Conservation (phyloP, 129 eudicot genomes). For the Ambrosia trifida region DNA sequence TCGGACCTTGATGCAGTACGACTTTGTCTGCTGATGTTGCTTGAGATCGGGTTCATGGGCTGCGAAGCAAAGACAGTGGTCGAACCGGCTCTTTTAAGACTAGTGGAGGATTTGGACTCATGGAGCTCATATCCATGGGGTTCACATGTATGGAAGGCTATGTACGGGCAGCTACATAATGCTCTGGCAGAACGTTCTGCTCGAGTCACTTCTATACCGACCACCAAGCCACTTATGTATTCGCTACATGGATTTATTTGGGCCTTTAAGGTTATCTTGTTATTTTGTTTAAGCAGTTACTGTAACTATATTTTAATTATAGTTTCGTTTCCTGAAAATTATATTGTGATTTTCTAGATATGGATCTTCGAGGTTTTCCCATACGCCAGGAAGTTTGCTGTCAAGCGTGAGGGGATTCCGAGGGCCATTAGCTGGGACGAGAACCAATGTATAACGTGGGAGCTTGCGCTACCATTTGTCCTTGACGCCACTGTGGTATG, state of each 20-base stretch:
- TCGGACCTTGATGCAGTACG: neutral
- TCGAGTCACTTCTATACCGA: neutral
- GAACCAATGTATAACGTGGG: neutral
- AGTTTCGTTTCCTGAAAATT: neutral
- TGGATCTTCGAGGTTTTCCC: slow-evolving; percentile 13
- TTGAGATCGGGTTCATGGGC: slow-evolving; percentile 13
- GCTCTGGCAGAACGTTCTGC: neutral
- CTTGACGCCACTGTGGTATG: neutral
- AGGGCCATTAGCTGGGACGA: slow-evolving; percentile 3
- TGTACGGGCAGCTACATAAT: slow-evolving; percentile 4
- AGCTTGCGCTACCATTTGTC: neutral
- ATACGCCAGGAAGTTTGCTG: neutral
- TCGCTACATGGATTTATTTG: slow-evolving; percentile 6
- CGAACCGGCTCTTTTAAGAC: neutral
- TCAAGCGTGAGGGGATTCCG: neutral
- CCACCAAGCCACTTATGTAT: neutral
- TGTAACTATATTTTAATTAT: neutral
- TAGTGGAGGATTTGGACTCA: slow-evolving; percentile 1
- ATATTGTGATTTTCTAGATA: neutral
- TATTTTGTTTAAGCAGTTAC: neutral
- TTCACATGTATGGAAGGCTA: neutral
- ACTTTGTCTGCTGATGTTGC: slow-evolving; percentile 2
- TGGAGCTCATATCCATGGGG: slow-evolving; percentile 7
- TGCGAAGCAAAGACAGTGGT: neutral
- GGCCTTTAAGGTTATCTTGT: neutral